Percentiles rank a stretch among this genome's conserved stretches.
These are phyloP conservation scores for Adansonia rubrostipa DNA, from an alignment of 441 rosid genomes.

Conservation along the genomic window DNA sequence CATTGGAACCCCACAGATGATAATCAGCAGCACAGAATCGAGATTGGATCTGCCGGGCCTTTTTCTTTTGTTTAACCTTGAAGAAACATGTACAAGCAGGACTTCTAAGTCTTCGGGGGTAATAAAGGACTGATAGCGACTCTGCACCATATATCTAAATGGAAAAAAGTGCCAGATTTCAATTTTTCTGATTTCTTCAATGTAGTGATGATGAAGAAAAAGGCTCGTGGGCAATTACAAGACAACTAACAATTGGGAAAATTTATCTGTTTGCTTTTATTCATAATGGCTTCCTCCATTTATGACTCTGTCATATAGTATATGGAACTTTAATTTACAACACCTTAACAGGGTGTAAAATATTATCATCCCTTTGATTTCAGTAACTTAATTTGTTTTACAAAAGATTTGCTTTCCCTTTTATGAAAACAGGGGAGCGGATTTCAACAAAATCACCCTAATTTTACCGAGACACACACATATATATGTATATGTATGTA, in stretches of 20 bases:
- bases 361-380: neutral
- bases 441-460: neutral
- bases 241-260: constrained; percentile 17
- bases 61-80: neutral
- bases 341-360: neutral
- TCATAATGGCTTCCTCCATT: neutral
- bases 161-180: constrained; percentile 20
- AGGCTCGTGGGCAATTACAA: constrained; percentile 6
- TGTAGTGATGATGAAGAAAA: constrained; percentile 16
- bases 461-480: neutral
- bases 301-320: constrained; percentile 5
- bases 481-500: neutral
- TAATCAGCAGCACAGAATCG: neutral
- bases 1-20: neutral
- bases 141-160: neutral
- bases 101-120: neutral
- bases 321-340: neutral
- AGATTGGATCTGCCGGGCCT: constrained; percentile 9
- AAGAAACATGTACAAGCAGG: neutral
- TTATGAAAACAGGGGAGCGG: neutral
- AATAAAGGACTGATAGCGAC: constrained; percentile 24
- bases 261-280: neutral
- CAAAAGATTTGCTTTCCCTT: neutral
- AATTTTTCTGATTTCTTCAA: constrained; percentile 22
- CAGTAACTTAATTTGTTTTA: neutral